A percentile compares a stretch with the other conserved stretches of the same genome.
Evolutionary conservation across 148 eudicot genomes (phyloP).

Genomic region (Amaranthus palmeri): DNA sequence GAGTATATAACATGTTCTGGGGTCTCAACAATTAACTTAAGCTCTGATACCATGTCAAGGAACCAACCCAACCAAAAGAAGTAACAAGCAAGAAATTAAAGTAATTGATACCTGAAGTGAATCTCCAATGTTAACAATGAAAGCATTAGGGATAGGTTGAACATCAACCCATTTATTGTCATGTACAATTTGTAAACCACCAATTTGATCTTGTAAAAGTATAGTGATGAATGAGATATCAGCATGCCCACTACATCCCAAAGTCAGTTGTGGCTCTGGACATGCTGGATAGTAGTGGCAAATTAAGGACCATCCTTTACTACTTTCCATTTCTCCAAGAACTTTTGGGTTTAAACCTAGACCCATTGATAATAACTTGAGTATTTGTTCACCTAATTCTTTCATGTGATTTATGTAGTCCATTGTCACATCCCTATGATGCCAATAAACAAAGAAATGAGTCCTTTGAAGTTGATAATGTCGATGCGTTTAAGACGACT

Average conservation of each 20-base stretch:
- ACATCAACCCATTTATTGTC: constrained; percentile 6
- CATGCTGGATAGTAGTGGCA: constrained; percentile 41
- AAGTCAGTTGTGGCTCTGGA: constrained; percentile 18
- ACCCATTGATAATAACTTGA: constrained; percentile 35
- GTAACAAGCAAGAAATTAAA: too few species aligned
- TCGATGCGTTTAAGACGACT: too few species aligned
- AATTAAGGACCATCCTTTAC: constrained; percentile 15
- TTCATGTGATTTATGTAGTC: constrained; percentile 28
- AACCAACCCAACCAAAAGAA: too few species aligned
- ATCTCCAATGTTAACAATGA: too few species aligned
- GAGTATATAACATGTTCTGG: too few species aligned
- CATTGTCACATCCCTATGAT: constrained; percentile 23
- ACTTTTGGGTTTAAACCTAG: constrained; percentile 27
- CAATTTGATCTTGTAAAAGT: constrained; percentile 6
- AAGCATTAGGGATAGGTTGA: background rate
- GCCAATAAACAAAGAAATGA: too few species aligned
- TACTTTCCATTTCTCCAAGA: constrained; percentile 29
- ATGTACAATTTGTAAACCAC: constrained; percentile 3
- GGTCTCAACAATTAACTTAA: too few species aligned
- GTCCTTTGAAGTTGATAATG: too few species aligned
- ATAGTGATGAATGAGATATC: constrained; percentile 17
- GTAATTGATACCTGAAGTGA: too few species aligned
- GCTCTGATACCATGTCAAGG: too few species aligned
- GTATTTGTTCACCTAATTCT: constrained; percentile 21
- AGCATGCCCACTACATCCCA: constrained; percentile 8